Evolutionary conservation across 78 protist genomes (phyloP).

Genomic region (Chrysochromulina parva): DNA sequence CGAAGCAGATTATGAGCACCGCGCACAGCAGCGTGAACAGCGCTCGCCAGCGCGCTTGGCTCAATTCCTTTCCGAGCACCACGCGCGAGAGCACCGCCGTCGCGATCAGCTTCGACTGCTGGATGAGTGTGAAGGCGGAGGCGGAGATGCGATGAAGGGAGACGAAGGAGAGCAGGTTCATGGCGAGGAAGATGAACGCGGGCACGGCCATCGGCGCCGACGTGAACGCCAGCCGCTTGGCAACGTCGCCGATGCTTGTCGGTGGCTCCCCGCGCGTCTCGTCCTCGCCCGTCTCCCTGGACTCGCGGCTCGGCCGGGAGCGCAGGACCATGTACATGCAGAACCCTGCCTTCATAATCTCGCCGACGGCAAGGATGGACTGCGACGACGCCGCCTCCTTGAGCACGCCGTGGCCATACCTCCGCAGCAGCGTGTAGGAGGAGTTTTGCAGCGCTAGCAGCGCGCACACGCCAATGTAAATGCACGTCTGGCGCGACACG

Average conservation of each 20-base stretch:
- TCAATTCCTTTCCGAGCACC: neutral
- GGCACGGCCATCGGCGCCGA: neutral
- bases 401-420: neutral
- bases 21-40: neutral
- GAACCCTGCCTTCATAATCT: neutral
- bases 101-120: neutral
- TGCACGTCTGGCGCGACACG: no score
- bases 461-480: no score
- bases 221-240: neutral
- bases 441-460: neutral
- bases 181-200: neutral
- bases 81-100: neutral
- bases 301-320: neutral
- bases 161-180: conserved; percentile 11
- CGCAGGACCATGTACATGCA: neutral
- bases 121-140: neutral
- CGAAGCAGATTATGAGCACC: neutral
- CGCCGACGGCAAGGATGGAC: neutral
- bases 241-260: no score
- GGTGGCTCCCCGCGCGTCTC: neutral
- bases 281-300: neutral
- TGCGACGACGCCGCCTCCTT: neutral
- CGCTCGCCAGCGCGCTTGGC: neutral
- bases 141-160: neutral
- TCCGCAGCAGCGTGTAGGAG: neutral